These are phyloP conservation scores for Arthrobotrys iridis DNA, from an alignment of 2,329 filamentous ascomycete species.

Conservation along the genomic window DNA sequence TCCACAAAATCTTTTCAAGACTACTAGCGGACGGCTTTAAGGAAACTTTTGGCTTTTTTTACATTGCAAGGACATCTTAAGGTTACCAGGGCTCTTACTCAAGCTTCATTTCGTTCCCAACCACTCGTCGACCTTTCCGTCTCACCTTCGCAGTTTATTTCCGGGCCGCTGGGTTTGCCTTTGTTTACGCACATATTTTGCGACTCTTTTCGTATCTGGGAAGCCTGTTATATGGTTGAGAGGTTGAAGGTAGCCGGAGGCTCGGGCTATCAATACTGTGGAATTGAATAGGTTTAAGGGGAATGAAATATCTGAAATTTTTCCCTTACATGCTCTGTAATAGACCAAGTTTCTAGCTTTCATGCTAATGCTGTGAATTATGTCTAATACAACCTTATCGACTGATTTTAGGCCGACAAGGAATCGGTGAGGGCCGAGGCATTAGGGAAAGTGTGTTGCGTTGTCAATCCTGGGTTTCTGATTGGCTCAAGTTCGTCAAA, in stretches of 20 bases:
- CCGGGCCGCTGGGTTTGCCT: not conserved
- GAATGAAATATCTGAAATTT: not conserved
- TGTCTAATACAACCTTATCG: too few relatives aligned
- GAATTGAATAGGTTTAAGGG: not conserved
- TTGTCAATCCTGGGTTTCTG: not conserved
- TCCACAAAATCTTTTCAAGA: not conserved
- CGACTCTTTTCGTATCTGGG: not conserved
- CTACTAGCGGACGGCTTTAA: not conserved
- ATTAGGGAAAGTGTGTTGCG: not conserved
- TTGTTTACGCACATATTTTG: not conserved
- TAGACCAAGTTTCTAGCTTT: too few relatives aligned
- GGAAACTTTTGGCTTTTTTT: slow-evolving; percentile 17
- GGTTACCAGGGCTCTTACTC: not conserved
- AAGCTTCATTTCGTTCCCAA: not conserved
- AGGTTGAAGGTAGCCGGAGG: not conserved
- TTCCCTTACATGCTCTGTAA: too few relatives aligned
- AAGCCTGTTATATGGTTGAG: not conserved
- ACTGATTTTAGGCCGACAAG: not conserved
- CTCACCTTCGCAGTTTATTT: not conserved
- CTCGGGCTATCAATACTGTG: not conserved
- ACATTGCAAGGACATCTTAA: not conserved
- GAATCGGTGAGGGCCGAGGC: too few relatives aligned
- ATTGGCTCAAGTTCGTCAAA: slow-evolving; percentile 3
- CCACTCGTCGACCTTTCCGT: not conserved
- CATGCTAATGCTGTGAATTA: too few relatives aligned